Conservation (phyloP, 2,329 filamentous ascomycete genomes). For the Phyllosticta citriasiana region DNA sequence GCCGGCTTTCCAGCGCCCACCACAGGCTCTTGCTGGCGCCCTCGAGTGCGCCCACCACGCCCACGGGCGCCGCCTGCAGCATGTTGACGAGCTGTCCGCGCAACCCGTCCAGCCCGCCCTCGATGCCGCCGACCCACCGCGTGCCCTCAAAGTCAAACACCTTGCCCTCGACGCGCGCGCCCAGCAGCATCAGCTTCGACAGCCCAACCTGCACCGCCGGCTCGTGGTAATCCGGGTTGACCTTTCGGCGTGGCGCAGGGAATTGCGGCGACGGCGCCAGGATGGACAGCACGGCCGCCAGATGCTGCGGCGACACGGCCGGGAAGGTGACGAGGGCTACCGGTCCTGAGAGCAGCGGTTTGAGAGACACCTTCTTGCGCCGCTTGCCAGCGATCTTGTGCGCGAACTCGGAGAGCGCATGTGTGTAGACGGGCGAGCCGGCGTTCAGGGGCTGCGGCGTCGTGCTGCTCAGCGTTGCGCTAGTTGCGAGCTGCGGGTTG, state of each 20-base stretch:
- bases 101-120: slow-evolving; percentile 71
- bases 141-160: slow-evolving; percentile 68
- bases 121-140: slow-evolving; percentile 65
- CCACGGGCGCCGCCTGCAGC: slow-evolving; percentile 69
- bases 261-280: slow-evolving; percentile 66
- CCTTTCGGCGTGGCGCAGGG: slow-evolving; percentile 65
- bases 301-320: slow-evolving; percentile 68
- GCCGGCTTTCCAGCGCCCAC: slow-evolving; percentile 75
- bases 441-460: slow-evolving; percentile 18
- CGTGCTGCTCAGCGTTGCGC: slow-evolving; percentile 22
- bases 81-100: slow-evolving; percentile 71
- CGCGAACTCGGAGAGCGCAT: slow-evolving; percentile 49
- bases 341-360: slow-evolving; percentile 71
- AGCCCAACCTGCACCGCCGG: slow-evolving; percentile 67
- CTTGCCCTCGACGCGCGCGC: slow-evolving; percentile 76
- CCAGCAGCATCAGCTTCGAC: slow-evolving; percentile 78
- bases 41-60: slow-evolving; percentile 69
- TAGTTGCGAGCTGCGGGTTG: slow-evolving; percentile 19
- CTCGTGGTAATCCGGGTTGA: slow-evolving; percentile 74
- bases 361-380: slow-evolving; percentile 51
- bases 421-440: slow-evolving; percentile 30
- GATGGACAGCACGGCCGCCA: slow-evolving; percentile 70
- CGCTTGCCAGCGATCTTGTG: slow-evolving; percentile 40
- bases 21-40: slow-evolving; percentile 73
- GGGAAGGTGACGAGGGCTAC: slow-evolving; percentile 74